These are phyloP conservation scores for Venturia nashicola DNA, from an alignment of 2,329 filamentous ascomycete genomes.

Conservation along the genomic window DNA sequence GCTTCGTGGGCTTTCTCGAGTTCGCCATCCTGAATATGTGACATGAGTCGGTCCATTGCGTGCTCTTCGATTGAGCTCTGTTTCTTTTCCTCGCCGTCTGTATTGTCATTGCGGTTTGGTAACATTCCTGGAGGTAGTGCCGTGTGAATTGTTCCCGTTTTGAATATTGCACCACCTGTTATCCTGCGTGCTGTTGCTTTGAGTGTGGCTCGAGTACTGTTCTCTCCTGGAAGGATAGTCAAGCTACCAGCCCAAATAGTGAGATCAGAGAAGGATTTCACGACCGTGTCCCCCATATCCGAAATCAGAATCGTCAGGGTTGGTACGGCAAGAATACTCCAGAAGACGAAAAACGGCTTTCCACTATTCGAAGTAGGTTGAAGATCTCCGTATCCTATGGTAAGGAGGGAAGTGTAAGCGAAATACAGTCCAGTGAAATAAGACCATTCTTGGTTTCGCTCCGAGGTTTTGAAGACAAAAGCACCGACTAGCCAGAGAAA, in stretches of 20 bases:
- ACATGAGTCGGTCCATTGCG: conserved; percentile 21
- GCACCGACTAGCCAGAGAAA: conserved; percentile 37
- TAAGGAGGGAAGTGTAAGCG: conserved; percentile 38
- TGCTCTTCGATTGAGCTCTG: conserved; percentile 10
- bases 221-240: conserved; percentile 40
- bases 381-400: conserved; percentile 43
- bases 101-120: not conserved
- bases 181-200: conserved; percentile 18
- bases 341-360: conserved; percentile 44
- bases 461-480: conserved; percentile 35
- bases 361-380: conserved; percentile 35
- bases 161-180: not conserved
- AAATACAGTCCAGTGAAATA: conserved; percentile 44
- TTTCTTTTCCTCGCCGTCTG: conserved; percentile 7
- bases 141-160: not conserved
- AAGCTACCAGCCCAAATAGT: conserved; percentile 43
- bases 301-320: conserved; percentile 42
- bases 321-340: conserved; percentile 42
- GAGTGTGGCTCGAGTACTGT: conserved; percentile 24
- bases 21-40: conserved; percentile 30
- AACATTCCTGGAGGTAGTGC: not conserved
- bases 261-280: conserved; percentile 41
- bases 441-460: conserved; percentile 34
- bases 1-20: conserved; percentile 29
- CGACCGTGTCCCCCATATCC: conserved; percentile 43